Conservation (phyloP, 2,329 filamentous ascomycete genomes). For the Westerdykella aurantiaca region DNA sequence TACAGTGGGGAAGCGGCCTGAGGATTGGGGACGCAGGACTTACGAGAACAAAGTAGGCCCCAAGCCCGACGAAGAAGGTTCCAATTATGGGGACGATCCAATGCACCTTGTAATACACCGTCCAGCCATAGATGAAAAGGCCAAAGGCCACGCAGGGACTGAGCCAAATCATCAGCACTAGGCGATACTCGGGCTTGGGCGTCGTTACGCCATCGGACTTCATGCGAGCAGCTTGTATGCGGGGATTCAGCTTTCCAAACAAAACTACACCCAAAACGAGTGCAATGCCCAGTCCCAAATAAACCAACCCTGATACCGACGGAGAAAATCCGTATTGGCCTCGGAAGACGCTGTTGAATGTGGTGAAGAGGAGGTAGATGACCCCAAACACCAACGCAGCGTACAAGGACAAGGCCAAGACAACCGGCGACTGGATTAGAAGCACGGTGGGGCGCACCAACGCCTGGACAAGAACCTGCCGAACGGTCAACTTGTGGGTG, state of each 20-base stretch:
- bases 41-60: constrained; percentile 8
- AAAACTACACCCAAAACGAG: background rate
- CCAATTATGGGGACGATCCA: constrained; percentile 47
- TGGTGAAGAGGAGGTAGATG: constrained; percentile 28
- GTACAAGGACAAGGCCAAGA: constrained; percentile 10
- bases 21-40: constrained; percentile 1
- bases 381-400: constrained; percentile 31
- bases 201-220: background rate
- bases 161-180: constrained; percentile 6
- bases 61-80: constrained; percentile 6
- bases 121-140: constrained; percentile 48
- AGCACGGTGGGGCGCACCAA: constrained; percentile 39
- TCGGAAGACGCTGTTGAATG: constrained; percentile 20
- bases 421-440: constrained; percentile 35
- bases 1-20: background rate
- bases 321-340: constrained; percentile 12
- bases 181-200: constrained; percentile 6
- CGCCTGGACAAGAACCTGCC: too few relatives aligned
- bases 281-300: constrained; percentile 15
- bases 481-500: background rate
- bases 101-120: constrained; percentile 44
- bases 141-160: constrained; percentile 29
- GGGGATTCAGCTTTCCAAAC: constrained; percentile 1
- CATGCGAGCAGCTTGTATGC: background rate
- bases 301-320: constrained; percentile 15